phyloP scores from a whole-genome alignment of 140 eudicot genomes.

The Oenanthe javanica region DNA sequence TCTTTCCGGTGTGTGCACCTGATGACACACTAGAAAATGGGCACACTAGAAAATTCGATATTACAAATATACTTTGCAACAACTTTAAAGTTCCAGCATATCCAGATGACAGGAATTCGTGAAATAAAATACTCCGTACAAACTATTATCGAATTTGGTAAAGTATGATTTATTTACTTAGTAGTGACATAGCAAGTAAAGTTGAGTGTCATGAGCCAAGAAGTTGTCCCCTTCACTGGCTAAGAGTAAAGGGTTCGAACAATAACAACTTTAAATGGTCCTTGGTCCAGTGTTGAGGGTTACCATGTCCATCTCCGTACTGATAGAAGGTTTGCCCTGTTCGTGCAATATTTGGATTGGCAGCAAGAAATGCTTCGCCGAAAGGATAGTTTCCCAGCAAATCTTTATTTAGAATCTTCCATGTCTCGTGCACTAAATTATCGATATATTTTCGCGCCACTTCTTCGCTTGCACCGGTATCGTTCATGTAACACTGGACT shows the following conservation, averaged over 20 bases:
- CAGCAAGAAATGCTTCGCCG: background rate
- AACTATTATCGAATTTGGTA: background rate
- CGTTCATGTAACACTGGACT: background rate
- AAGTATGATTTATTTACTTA: background rate
- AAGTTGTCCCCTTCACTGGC: background rate
- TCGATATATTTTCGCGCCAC: background rate
- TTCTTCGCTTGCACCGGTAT: background rate
- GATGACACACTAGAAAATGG: too few species aligned
- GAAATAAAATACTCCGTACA: too few species aligned
- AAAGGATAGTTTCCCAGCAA: background rate
- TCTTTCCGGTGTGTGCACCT: too few species aligned
- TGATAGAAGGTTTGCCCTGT: slow-evolving; percentile 20
- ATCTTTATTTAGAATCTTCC: background rate
- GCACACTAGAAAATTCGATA: too few species aligned
- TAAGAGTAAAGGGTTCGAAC: background rate
- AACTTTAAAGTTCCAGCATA: background rate
- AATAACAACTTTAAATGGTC: background rate
- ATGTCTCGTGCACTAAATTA: background rate
- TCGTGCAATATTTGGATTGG: slow-evolving; percentile 17
- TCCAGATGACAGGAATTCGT: background rate
- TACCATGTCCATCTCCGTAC: slow-evolving; percentile 31
- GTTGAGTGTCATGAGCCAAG: background rate
- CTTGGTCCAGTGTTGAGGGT: background rate
- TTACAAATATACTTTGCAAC: too few species aligned
- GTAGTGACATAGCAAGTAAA: too few species aligned